These are phyloP conservation scores for Hansfordia pulvinata DNA, from an alignment of 2,329 filamentous ascomycete genomes.

Conservation along the genomic window DNA sequence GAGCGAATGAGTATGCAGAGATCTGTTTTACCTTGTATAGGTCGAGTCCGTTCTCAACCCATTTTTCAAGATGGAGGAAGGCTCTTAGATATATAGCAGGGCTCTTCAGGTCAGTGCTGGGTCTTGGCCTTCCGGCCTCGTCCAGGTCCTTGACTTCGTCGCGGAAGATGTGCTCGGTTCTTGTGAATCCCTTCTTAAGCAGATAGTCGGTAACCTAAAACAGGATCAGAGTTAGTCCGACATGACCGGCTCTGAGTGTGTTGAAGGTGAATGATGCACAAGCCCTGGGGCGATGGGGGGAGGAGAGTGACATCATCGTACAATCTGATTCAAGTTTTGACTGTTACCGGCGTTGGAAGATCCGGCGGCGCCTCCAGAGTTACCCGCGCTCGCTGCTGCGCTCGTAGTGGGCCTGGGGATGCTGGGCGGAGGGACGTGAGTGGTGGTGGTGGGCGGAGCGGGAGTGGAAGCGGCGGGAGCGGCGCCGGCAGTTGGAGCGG, in stretches of 20 bases:
- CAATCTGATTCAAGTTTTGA: slow-evolving; percentile 90
- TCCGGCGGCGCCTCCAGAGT: too few relatives aligned
- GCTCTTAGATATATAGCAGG: slow-evolving; percentile 67
- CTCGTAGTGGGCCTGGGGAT: too few relatives aligned
- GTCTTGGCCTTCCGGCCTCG: slow-evolving; percentile 63
- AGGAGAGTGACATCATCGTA: too few relatives aligned
- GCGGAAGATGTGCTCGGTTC: slow-evolving; percentile 83
- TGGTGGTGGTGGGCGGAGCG: too few relatives aligned
- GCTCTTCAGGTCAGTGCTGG: slow-evolving; percentile 52
- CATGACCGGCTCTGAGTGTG: too few relatives aligned
- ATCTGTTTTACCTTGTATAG: slow-evolving; percentile 63
- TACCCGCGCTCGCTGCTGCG: too few relatives aligned
- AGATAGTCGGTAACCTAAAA: slow-evolving; percentile 77
- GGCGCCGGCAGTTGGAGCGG: too few relatives aligned
- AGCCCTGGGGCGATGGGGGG: too few relatives aligned
- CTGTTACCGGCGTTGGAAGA: slow-evolving; percentile 60
- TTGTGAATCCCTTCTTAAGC: slow-evolving; percentile 84
- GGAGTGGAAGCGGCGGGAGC: too few relatives aligned
- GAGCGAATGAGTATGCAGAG: not conserved
- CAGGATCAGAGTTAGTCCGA: not conserved
- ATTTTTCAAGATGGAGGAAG: slow-evolving; percentile 61
- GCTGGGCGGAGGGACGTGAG: too few relatives aligned
- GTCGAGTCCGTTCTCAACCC: slow-evolving; percentile 85
- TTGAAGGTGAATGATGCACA: too few relatives aligned
- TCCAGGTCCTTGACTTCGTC: slow-evolving; percentile 80